Evolutionary conservation across 495 filamentous ascomycete species (phyloP).

Genomic region (Penicillium cataractarum): DNA sequence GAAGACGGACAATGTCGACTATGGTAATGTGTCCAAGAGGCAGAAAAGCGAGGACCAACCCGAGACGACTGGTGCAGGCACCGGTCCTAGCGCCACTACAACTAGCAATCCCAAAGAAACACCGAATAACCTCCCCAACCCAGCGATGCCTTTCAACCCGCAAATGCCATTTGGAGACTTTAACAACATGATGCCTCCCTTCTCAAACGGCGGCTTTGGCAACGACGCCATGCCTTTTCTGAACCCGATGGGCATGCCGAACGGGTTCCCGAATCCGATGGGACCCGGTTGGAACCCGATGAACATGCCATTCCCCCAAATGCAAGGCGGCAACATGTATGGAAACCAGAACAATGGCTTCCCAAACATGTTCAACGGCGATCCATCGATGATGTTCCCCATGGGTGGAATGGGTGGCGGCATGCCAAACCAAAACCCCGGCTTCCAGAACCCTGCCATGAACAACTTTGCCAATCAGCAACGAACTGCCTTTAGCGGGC

Average conservation of each 20-base stretch:
- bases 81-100: background rate
- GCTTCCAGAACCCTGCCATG: slow-evolving; percentile 40
- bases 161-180: slow-evolving; percentile 40
- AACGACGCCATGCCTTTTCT: slow-evolving; percentile 52
- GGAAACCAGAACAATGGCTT: slow-evolving; percentile 45
- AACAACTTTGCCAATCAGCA: slow-evolving; percentile 72
- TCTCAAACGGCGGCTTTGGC: slow-evolving; percentile 46
- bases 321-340: slow-evolving; percentile 50
- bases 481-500: slow-evolving; percentile 63
- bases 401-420: slow-evolving; percentile 36
- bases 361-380: slow-evolving; percentile 47
- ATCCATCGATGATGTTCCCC: slow-evolving; percentile 45
- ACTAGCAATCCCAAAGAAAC: slow-evolving; percentile 19
- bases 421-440: slow-evolving; percentile 38
- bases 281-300: slow-evolving; percentile 52
- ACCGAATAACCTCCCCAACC: slow-evolving; percentile 7
- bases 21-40: slow-evolving; percentile 36
- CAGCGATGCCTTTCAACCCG: slow-evolving; percentile 35
- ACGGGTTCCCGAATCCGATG: slow-evolving; percentile 50
- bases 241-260: slow-evolving; percentile 57
- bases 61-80: background rate
- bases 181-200: slow-evolving; percentile 41
- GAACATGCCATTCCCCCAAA: slow-evolving; percentile 51
- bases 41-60: slow-evolving; percentile 36
- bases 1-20: slow-evolving; percentile 22